Base-by-base conservation (phyloP, 2,329 filamentous ascomycete genomes). In the Furcasterigmium sp. region DNA sequence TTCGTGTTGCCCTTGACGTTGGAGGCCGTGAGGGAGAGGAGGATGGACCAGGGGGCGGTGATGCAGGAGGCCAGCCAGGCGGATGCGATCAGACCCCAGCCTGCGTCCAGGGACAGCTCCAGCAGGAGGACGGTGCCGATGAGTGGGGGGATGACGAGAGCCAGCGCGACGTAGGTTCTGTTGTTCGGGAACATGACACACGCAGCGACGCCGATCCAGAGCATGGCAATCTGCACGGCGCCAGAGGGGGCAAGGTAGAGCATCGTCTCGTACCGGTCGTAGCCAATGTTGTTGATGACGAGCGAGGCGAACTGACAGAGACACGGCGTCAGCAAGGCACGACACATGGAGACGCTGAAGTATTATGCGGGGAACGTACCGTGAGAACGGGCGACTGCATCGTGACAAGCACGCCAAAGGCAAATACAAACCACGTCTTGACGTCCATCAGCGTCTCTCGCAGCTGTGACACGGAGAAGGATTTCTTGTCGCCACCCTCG, bases 1-100 rank as follows among this genome's bases (percentile, higher is more conserved):
- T 75, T 76, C 1, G 72, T 75, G 51, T 75, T 75, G 0, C 73
- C 71, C 41, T 72, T 70, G 20, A 74, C 63, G 43, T 75, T 75
- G 3, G 70, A 74, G 1, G 70, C 69, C 2, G 59, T 62, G 2
- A 74, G 60, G 2, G 60, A 66, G 8, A 73, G 59, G 1, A 70
- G 58, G 18, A 70, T 63, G 4, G 62, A 65, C 63, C 63, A 65
- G 25, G 60, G 53, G 21, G 63, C 58, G 8, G 66, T 66, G 45
- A 72, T 70, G 42, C 64, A 67, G 2, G 67, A 69, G 20, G 67
- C 67, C 20, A 75, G 55, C 72, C 72, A 76, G 0, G 69, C 64
- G 0, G 68, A 62, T 3, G 67, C 64, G 17, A 75, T 70, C 45
- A 75, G 62, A 4, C 67, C 69, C 72, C 72, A 76, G 30, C 64